Conservation (phyloP, 73 alveolate species). For the Paramecium primaurelia region DNA sequence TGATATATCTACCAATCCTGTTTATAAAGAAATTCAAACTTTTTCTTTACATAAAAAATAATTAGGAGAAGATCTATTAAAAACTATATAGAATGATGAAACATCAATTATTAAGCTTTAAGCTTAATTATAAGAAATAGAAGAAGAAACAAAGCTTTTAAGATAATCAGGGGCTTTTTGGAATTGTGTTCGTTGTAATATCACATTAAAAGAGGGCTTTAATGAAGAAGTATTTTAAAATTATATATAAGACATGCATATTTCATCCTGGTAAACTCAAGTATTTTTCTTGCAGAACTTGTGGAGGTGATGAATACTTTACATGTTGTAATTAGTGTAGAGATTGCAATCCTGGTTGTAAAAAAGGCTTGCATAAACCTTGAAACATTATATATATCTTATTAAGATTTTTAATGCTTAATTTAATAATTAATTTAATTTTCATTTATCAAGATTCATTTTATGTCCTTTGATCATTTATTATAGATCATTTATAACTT, state of each 20-base stretch:
- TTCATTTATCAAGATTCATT: background rate
- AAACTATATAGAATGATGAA: background rate
- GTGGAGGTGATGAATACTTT: slow-evolving; percentile 76
- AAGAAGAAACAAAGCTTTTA: background rate
- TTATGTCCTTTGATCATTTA: slow-evolving; percentile 30
- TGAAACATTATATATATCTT: background rate
- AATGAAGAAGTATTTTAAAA: background rate
- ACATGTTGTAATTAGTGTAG: slow-evolving; percentile 69
- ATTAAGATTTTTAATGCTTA: background rate
- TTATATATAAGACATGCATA: slow-evolving; percentile 48
- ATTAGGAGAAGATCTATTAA: background rate
- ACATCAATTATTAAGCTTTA: background rate
- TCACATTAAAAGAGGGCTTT: background rate
- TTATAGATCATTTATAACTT: slow-evolving; percentile 38
- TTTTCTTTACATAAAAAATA: background rate
- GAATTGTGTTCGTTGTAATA: slow-evolving; percentile 27
- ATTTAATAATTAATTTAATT: background rate
- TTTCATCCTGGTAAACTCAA: slow-evolving; percentile 77
- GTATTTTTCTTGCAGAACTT: slow-evolving; percentile 72
- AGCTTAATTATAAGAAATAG: background rate
- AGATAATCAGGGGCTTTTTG: slow-evolving; percentile 31
- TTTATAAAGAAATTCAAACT: background rate
- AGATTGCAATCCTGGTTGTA: slow-evolving; percentile 70
- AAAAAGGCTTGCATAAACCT: slow-evolving; percentile 53
- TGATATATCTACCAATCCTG: background rate